Percentiles rank a stretch among this genome's conserved stretches.
Conservation (phyloP, 768 basidiomycete genomes). For the Pholiota molesta region DNA sequence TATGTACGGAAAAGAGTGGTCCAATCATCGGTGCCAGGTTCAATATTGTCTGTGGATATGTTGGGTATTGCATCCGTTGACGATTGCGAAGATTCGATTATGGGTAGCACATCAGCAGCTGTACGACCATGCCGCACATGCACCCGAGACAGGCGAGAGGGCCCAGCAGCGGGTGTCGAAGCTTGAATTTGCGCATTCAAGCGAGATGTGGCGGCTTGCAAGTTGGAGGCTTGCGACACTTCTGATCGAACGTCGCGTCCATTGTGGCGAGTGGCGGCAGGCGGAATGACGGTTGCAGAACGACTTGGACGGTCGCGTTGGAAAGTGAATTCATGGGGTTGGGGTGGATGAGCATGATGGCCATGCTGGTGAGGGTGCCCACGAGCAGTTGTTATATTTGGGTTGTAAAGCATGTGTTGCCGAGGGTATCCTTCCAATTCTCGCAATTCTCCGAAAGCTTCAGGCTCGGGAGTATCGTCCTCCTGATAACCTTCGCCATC, state of each 20-base stretch:
- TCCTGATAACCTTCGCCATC: conserved; percentile 54
- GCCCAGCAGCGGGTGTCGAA: conserved; percentile 31
- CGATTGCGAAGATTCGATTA: conserved; percentile 65
- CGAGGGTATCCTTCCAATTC: conserved; percentile 36
- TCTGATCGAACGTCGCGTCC: conserved; percentile 19
- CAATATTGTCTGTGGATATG: conserved; percentile 56
- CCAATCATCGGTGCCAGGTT: conserved; percentile 56
- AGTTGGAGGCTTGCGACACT: conserved; percentile 32
- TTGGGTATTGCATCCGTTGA: conserved; percentile 63
- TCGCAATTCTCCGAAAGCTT: conserved; percentile 33
- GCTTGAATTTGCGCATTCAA: conserved; percentile 40
- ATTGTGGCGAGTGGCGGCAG: conserved; percentile 10
- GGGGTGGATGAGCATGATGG: conserved; percentile 18
- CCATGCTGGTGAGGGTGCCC: conserved; percentile 18
- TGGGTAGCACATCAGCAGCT: conserved; percentile 53
- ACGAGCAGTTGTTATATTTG: conserved; percentile 15
- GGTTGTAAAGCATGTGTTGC: conserved; percentile 30
- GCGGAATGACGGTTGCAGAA: conserved; percentile 25
- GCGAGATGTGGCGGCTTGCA: conserved; percentile 36
- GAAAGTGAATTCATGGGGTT: conserved; percentile 37
- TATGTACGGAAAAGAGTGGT: conserved; percentile 64
- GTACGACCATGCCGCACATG: conserved; percentile 32
- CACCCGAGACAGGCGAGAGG: conserved; percentile 43
- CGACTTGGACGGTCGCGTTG: conserved; percentile 36
- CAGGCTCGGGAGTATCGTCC: conserved; percentile 50